Base-by-base conservation (phyloP, 768 basidiomycete species). In the Baorangia bicolor region DNA sequence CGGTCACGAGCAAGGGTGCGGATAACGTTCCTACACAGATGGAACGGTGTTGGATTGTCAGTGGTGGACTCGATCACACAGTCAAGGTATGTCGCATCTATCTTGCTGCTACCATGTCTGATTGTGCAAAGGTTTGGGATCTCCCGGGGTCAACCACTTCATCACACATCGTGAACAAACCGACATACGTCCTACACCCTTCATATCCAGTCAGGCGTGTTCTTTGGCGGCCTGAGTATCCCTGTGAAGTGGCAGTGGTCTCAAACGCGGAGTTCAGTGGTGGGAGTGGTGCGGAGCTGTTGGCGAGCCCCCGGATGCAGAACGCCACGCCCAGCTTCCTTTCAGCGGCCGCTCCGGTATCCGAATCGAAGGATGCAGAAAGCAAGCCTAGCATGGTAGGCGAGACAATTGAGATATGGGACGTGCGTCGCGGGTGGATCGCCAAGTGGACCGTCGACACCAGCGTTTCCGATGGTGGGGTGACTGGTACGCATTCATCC, bases 381-480 rank as follows among this genome's bases (percentile, higher is more conserved):
- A 59, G 62, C 4, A 69, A 57, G 27, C 2, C 43, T 18, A 43
- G 57, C 3, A 39, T 40, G 12, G 47, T 62, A 3, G 81, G 84
- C 3, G 87, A 91, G 63, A 74, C 83, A 0, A 77, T 92, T 30
- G 91, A 93, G 63, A 86, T 94, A 23, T 94, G 92, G 92, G 92
- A 94, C 67, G 88, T 90, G 2, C 77, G 92, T 51, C 76, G 92
- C 44, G 81, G 83, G 0, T 90, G 87, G 81, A 78, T 93, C 46
- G 86, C 88, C 6, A 94, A 94, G 71, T 94, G 92, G 88, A 79
- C 81, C 3, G 80, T 92, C 12, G 79, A 77, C 21, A 83, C 85
- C 14, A 83, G 82, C 13, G 76, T 81, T 5, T 75, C 74, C 1
- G 91, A 93, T 55, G 88, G 90, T 6, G 85, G 86, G 23, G 83